Evolutionary conservation across 352 stramenopile species (phyloP).

Genomic region (Globisporangium polare): DNA sequence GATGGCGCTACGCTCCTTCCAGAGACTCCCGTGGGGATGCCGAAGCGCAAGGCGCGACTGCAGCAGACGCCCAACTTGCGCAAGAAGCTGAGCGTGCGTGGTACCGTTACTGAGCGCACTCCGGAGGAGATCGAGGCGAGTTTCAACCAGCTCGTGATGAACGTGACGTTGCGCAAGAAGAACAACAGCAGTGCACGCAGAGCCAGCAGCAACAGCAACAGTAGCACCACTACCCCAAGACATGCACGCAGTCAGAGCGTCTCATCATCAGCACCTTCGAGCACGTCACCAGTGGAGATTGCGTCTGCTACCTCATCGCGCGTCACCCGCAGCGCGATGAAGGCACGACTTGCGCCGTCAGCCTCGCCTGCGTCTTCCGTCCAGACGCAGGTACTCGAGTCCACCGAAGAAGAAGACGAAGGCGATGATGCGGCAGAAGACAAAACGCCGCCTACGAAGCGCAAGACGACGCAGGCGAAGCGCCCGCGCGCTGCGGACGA

Average conservation of each 20-base stretch:
- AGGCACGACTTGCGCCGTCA: not conserved
- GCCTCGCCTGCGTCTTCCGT: slow-evolving; percentile 1
- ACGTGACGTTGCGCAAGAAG: not conserved
- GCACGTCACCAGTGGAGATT: not conserved
- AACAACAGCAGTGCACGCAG: not conserved
- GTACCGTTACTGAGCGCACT: slow-evolving; percentile 1
- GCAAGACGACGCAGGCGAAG: not conserved
- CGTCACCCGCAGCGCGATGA: slow-evolving; percentile 1
- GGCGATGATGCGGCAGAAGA: not conserved
- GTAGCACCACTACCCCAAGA: no score
- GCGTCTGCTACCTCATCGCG: not conserved
- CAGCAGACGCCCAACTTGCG: slow-evolving; percentile 12
- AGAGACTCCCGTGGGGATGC: slow-evolving; percentile 8
- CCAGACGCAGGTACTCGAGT: not conserved
- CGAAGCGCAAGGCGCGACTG: slow-evolving; percentile 5
- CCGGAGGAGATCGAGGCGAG: slow-evolving; percentile 12
- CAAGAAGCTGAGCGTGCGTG: not conserved
- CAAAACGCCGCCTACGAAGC: slow-evolving; percentile 14
- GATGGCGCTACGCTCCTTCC: not conserved
- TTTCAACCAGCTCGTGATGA: slow-evolving; percentile 14
- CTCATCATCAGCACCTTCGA: not conserved
- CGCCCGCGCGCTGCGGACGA: not conserved
- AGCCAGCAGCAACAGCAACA: not conserved
- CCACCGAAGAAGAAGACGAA: slow-evolving; percentile 8
- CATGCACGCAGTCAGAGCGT: not conserved